phyloP scores from a whole-genome alignment of 2,329 filamentous ascomycete genomes.

The Karstenula rhodostoma region DNA sequence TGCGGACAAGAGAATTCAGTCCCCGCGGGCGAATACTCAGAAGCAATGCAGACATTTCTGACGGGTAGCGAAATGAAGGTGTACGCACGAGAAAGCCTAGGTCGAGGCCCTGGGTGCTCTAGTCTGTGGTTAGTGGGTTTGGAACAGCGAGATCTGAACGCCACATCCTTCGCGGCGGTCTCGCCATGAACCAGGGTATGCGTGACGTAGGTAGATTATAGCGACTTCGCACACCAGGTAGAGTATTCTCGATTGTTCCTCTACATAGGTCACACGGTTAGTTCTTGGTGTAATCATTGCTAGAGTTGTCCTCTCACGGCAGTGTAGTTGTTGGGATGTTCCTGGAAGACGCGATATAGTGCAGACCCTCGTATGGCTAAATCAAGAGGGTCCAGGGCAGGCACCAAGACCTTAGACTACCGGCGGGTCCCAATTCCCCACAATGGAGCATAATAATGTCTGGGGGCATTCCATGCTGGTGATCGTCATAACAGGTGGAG shows the following conservation, averaged over 20 bases:
- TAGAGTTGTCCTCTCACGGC: conserved; percentile 13
- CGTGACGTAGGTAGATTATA: conserved; percentile 4
- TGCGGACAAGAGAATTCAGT: background rate
- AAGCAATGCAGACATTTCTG: background rate
- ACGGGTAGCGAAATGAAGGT: conserved; percentile 7
- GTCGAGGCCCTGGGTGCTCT: background rate
- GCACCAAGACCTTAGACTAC: conserved; percentile 15
- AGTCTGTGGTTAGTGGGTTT: background rate
- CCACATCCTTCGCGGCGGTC: background rate
- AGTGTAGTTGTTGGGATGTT: conserved; percentile 4
- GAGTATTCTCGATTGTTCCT: background rate
- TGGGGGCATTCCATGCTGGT: background rate
- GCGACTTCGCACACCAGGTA: background rate
- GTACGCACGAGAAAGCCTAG: conserved; percentile 10
- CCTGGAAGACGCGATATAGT: conserved; percentile 7
- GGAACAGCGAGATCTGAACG: conserved; percentile 1
- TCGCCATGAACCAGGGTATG: background rate
- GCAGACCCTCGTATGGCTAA: conserved; percentile 37
- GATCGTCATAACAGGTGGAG: conserved; percentile 20
- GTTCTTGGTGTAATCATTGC: background rate
- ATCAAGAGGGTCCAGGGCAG: conserved; percentile 23
- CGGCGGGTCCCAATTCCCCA: conserved; percentile 27
- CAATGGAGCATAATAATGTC: conserved; percentile 19
- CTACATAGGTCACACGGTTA: background rate
- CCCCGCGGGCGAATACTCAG: background rate